phyloP scores from a whole-genome alignment of 2,329 filamentous ascomycete species.

The Colletotrichum sp. region DNA sequence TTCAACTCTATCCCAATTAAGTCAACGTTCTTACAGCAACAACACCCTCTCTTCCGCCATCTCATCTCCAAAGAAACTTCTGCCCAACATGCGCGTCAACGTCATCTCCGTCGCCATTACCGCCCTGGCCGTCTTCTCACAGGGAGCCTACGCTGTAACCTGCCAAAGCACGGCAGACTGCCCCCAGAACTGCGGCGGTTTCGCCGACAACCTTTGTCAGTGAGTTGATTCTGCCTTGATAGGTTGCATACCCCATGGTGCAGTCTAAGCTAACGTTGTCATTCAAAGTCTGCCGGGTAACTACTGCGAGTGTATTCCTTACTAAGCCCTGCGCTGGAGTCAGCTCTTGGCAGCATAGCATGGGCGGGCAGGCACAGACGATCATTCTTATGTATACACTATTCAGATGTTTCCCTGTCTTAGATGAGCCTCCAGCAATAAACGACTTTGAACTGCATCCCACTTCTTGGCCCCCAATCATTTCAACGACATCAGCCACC shows the following conservation, averaged over 20 bases:
- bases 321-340: background rate
- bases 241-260: background rate
- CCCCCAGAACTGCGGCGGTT: background rate
- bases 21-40: background rate
- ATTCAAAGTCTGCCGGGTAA: background rate
- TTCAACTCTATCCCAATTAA: background rate
- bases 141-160: background rate
- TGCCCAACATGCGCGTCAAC: background rate
- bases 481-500: background rate
- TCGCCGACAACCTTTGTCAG: background rate
- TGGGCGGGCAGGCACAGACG: background rate
- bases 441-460: background rate
- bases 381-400: too few relatives aligned
- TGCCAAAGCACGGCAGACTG: background rate
- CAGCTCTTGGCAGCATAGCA: background rate
- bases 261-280: background rate
- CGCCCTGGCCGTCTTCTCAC: background rate
- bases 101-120: background rate
- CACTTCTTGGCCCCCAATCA: background rate
- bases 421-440: background rate
- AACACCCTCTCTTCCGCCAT: background rate
- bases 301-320: background rate
- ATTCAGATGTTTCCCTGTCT: too few relatives aligned
- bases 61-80: accelerated
- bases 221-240: background rate